Percentiles rank a stretch among this genome's conserved stretches.
These are phyloP conservation scores for Cyclotella kingstonii DNA, from an alignment of 108 stramenopile genomes.

Conservation along the genomic window DNA sequence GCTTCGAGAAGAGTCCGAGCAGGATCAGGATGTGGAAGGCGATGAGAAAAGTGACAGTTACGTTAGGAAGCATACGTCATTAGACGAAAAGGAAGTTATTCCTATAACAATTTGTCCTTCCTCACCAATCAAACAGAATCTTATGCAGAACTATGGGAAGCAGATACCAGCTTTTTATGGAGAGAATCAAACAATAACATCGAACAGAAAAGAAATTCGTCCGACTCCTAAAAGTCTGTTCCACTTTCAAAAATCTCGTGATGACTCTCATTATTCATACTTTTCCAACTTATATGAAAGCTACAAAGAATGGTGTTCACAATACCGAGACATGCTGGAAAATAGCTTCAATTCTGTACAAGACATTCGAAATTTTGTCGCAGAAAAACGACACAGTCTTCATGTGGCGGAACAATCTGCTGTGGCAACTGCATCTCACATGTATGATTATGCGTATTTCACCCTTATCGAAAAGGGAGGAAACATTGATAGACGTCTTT, in stretches of 20 bases:
- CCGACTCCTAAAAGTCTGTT: constrained; percentile 51
- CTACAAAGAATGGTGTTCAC: constrained; percentile 66
- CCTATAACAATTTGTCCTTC: constrained; percentile 7
- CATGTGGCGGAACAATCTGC: constrained; percentile 66
- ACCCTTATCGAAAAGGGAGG: constrained; percentile 70
- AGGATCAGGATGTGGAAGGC: constrained; percentile 3
- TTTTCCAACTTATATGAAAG: constrained; percentile 82
- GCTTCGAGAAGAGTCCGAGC: constrained; percentile 4
- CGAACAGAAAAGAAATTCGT: constrained; percentile 17
- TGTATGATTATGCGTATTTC: constrained; percentile 59
- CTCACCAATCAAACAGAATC: constrained; percentile 12
- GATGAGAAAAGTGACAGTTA: constrained; percentile 18
- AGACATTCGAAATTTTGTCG: constrained; percentile 65
- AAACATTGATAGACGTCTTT: constrained; percentile 66
- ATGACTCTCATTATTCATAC: constrained; percentile 58
- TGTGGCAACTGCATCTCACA: constrained; percentile 56
- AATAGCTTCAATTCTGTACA: constrained; percentile 62
- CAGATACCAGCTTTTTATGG: not conserved
- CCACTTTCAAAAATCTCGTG: constrained; percentile 57
- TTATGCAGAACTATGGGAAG: constrained; percentile 20
- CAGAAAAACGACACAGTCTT: constrained; percentile 59
- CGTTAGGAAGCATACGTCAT: constrained; percentile 3
- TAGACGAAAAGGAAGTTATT: not conserved
- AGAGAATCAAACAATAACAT: constrained; percentile 3
- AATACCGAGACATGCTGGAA: constrained; percentile 57